Base-by-base conservation (phyloP, 192 early-diverging fungal genomes). In the Phycomyces blakesleeanus region DNA sequence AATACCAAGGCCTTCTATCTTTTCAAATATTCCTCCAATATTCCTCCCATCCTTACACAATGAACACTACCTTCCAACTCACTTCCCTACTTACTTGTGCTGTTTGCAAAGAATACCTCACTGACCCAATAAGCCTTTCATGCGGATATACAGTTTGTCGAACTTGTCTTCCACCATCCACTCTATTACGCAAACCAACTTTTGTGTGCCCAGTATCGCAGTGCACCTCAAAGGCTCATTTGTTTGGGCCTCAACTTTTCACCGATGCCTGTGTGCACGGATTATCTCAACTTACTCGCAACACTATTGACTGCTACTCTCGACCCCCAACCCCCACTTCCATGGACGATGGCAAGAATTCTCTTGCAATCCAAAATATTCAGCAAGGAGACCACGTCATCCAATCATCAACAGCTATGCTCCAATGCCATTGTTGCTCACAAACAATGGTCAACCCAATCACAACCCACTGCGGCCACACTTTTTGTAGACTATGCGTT, bases 401-500 rank as follows among this genome's bases (percentile, higher is more conserved):
- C 16, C 37, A 29, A 20, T 22, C 59, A 12, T 24, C 49, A 20
- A 20, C 37, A 15, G 50, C 51, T 16, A 11, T 41, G 37, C 44
- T 63, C 18, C 24, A 18, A 54, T 63, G 61, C 9, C 34, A 39
- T 18, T 52, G 29, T 3, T 63, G 61, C 40, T 39, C 34, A n/a
- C 39, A 26, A 14, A 52, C 51, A 21, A 24, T 53, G n/a, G 39
- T 54, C 8, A 51, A 53, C 16, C 61, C 61, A 14, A 63, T 54
- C 22, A 63, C 61, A 39, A 54, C 51, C 0, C 61, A 49, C 18
- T 63, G 61, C 25, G 61, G 61, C 20, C 61, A 63, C n/a, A 63
- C 61, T 8, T 63, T 63, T 38, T 63, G 61, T 41, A 63, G 61
- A 63, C 37, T 63, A 18, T 63, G 61, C 16, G 37, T 63, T 25